Percentiles rank a stretch among this genome's conserved stretches.
These are phyloP conservation scores for Globisporangium yorkense DNA, from an alignment of 352 stramenopile genomes.

Conservation along the genomic window DNA sequence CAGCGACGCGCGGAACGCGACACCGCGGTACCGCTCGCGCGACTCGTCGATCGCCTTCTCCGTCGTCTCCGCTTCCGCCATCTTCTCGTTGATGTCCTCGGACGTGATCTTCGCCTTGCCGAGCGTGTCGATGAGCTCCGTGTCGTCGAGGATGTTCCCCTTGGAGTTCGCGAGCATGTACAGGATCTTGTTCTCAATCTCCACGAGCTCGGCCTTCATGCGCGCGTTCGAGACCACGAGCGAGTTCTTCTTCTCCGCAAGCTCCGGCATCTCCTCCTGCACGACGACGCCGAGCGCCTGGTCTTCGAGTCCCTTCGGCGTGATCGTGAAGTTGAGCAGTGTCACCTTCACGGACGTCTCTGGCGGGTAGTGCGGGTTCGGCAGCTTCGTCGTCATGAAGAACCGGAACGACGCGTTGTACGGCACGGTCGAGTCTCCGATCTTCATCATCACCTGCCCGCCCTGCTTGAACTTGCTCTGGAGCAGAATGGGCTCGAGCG, in stretches of 20 bases:
- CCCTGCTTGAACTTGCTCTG: conserved; percentile 93
- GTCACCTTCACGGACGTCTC: conserved; percentile 92
- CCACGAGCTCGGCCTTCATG: conserved; percentile 90
- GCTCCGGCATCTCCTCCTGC: conserved; percentile 91
- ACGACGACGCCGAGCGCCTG: conserved; percentile 90
- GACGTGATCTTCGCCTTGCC: conserved; percentile 90
- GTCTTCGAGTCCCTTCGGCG: conserved; percentile 85
- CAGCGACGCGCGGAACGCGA: conserved; percentile 86
- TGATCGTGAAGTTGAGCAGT: conserved; percentile 93
- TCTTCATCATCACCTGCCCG: conserved; percentile 91
- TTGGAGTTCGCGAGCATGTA: conserved; percentile 92
- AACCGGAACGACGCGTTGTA: conserved; percentile 90
- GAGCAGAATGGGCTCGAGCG: conserved; percentile 86
- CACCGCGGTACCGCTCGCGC: conserved; percentile 83
- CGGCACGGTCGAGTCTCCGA: conserved; percentile 88
- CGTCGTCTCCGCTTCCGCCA: conserved; percentile 88
- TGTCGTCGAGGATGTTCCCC: conserved; percentile 92
- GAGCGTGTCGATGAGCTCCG: conserved; percentile 90
- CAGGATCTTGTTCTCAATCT: conserved; percentile 93
- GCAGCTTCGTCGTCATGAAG: conserved; percentile 93
- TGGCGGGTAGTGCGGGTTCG: conserved; percentile 90
- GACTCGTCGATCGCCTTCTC: conserved; percentile 90
- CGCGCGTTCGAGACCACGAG: conserved; percentile 88
- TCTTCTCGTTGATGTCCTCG: conserved; percentile 91
- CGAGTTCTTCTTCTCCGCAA: conserved; percentile 93